These are phyloP conservation scores for Populus tremula DNA, from an alignment of 345 rosid species.

Conservation along the genomic window DNA sequence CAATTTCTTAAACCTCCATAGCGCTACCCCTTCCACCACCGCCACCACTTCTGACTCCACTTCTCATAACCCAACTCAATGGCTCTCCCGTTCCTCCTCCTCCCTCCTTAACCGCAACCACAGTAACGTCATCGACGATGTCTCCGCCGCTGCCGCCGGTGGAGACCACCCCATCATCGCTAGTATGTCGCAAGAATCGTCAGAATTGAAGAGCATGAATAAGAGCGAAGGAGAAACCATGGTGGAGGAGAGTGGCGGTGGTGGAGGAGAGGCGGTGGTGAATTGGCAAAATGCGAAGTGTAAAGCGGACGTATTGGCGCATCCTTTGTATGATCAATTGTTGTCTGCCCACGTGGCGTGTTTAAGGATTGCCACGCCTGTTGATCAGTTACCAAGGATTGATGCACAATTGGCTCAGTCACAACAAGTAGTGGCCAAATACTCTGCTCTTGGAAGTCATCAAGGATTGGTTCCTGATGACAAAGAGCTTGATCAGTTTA, in stretches of 20 bases:
- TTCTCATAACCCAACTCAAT: constrained; percentile 49
- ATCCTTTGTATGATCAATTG: constrained; percentile 89
- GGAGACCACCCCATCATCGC: constrained; percentile 42
- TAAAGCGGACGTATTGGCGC: constrained; percentile 85
- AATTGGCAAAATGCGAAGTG: constrained; percentile 85
- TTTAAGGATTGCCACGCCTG: constrained; percentile 88
- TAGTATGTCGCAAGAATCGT: constrained; percentile 41
- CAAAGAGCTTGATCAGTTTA: constrained; percentile 97
- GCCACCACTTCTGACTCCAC: constrained; percentile 42
- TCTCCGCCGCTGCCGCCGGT: constrained; percentile 25
- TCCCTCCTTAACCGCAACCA: constrained; percentile 43
- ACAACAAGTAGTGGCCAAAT: constrained; percentile 83
- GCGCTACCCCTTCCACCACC: constrained; percentile 47
- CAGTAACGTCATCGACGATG: constrained; percentile 62
- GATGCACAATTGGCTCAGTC: constrained; percentile 98
- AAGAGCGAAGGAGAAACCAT: constrained; percentile 40
- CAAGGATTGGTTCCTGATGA: constrained; percentile 70
- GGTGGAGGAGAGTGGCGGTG: constrained; percentile 35
- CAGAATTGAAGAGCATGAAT: constrained; percentile 35
- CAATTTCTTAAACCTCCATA: constrained; percentile 81
- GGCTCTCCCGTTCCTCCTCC: constrained; percentile 71
- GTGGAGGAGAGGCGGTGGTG: constrained; percentile 46
- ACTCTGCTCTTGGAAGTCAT: constrained; percentile 60
- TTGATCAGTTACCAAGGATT: constrained; percentile 89
- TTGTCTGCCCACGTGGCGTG: constrained; percentile 90